Conservation (phyloP, 1,284 basidiomycete species). For the Ceratobasidium sp. region DNA sequence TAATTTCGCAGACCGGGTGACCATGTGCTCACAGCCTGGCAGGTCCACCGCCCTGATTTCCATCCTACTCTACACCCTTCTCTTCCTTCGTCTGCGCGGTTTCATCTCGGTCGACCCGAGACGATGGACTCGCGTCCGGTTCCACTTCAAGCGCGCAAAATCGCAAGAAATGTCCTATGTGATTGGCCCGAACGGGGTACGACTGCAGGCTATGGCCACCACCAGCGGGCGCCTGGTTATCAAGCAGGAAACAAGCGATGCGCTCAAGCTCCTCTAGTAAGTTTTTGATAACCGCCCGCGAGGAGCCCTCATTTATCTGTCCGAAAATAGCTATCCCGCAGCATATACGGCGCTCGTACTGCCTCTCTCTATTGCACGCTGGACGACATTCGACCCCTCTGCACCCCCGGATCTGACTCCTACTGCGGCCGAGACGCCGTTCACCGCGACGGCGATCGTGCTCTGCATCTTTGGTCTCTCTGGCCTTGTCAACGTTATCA, state of each 20-base stretch:
- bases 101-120: slow-evolving; percentile 42
- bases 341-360: slow-evolving; percentile 44
- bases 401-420: slow-evolving; percentile 24
- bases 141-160: slow-evolving; percentile 22
- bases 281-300: slow-evolving; percentile 13
- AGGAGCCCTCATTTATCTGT: slow-evolving; percentile 4
- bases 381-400: slow-evolving; percentile 42
- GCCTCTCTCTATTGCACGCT: slow-evolving; percentile 43
- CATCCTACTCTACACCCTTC: slow-evolving; percentile 42
- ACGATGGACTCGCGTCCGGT: slow-evolving; percentile 26
- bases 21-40: background rate
- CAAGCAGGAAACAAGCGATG: slow-evolving; percentile 42
- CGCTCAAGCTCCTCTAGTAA: slow-evolving; percentile 45
- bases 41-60: slow-evolving; percentile 42
- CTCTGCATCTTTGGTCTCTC: slow-evolving; percentile 43
- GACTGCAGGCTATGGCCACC: slow-evolving; percentile 33
- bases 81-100: slow-evolving; percentile 44
- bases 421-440: slow-evolving; percentile 40
- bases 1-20: background rate
- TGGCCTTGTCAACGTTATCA: slow-evolving; percentile 44
- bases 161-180: slow-evolving; percentile 30
- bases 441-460: slow-evolving; percentile 43
- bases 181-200: slow-evolving; percentile 26
- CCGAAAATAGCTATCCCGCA: slow-evolving; percentile 40
- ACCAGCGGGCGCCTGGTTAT: slow-evolving; percentile 30